Conservation (phyloP, 2,329 filamentous ascomycete genomes). For the Chaetoscypha palmicola region DNA sequence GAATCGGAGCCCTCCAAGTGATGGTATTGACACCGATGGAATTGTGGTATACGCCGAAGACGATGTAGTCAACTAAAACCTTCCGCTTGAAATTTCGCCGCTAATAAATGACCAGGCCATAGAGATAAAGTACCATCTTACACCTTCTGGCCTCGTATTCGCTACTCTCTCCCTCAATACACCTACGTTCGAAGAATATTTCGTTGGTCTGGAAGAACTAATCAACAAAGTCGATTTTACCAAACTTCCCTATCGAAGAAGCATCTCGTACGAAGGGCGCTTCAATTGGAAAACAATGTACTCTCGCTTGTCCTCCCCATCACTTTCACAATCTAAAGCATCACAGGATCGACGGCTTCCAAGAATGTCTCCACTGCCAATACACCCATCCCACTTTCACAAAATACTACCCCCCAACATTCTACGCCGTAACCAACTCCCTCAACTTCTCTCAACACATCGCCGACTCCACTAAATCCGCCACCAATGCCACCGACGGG, state of each 20-base stretch:
- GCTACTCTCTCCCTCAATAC: constrained; percentile 41
- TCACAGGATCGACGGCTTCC: constrained; percentile 47
- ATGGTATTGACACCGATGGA: constrained; percentile 27
- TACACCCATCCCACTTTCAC: constrained; percentile 52
- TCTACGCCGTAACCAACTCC: constrained; percentile 48
- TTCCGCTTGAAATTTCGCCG: neutral
- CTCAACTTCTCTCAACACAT: constrained; percentile 50
- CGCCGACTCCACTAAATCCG: constrained; percentile 43
- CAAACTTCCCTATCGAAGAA: constrained; percentile 42
- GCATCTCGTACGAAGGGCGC: constrained; percentile 47
- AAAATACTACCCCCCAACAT: constrained; percentile 47
- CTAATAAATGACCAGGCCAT: constrained; percentile 14
- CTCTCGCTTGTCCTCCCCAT: neutral
- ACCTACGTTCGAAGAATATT: constrained; percentile 45
- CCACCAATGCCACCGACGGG: constrained; percentile 41
- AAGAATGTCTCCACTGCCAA: constrained; percentile 52
- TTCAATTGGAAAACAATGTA: constrained; percentile 56
- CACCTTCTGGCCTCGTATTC: constrained; percentile 46
- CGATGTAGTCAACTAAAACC: constrained; percentile 17
- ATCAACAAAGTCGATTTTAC: constrained; percentile 47
- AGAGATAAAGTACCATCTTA: constrained; percentile 33
- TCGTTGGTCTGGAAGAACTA: constrained; percentile 43
- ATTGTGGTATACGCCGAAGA: constrained; percentile 33
- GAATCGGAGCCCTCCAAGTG: constrained; percentile 24
- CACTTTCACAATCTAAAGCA: neutral